Evolutionary conservation across 73 alveolate genomes (phyloP), one percentile per base, ranked within the genome.

Genomic region (Paramecium sexaurelia): DNA sequence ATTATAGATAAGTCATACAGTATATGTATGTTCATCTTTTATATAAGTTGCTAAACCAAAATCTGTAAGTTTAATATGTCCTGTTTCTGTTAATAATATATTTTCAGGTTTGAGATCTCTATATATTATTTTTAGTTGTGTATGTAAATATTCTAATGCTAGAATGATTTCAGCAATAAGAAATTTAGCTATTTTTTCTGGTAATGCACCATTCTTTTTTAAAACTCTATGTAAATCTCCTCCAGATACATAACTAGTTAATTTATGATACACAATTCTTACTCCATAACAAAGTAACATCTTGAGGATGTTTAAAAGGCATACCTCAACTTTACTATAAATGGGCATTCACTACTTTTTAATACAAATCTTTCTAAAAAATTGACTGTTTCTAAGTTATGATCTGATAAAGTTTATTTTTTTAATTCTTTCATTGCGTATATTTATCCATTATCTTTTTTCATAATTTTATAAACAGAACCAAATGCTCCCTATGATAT

Each of bases 41-140:
- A 92, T 86, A 0, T 95, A 92, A 0, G 95, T 92, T 5, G 97
- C 95, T 68, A 95, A 92, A 10, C 99, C 99, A 94, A 98, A 98
- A 84, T 98, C 99, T 13, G 98, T 97, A 55, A 97, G 73, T 69
- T 96, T 96, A 22, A 97, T 75, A 87, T 97, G 98, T 85, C 98
- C 97, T 66, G 96, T 89, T 26, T 87, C 91, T 92, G 97, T 99
- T 10, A 97, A 57, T 75, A 97, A 95, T 35, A 97, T 92, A 86
- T 97, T 97, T 85, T 97, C 99, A 11, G 98, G 98, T 78, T 97
- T 97, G 22, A 97, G 91, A 84, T 97, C 99, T 40, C 99, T 86
- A 29, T 97, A 98, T 29, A 95, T 92, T 26, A 95, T 71, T 22
- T 94, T 92, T 7, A 75, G 75, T 1, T 84, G 22, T 7, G 19